Base-by-base conservation (phyloP, 2,329 filamentous ascomycete genomes). In the Diaporthe vexans region DNA sequence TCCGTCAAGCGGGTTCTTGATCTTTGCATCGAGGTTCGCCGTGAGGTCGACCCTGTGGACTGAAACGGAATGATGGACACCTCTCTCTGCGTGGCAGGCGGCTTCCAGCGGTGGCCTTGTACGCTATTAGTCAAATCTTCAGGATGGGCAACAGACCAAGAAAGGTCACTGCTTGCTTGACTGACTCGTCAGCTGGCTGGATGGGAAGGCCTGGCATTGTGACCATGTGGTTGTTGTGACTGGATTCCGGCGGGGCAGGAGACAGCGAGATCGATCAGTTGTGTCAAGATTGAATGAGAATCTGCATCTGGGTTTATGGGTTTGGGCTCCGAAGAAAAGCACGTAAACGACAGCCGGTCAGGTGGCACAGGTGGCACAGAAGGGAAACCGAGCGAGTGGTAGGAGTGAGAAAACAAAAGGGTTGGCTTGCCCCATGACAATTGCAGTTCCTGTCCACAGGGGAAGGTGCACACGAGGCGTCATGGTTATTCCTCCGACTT, bases 1-100 rank as follows among this genome's bases (percentile, higher is more conserved):
- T 0, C 86, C 88, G 1, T 84, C 86, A 3, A 93, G 80, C 37
- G 85, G 85, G 73, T 86, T 86, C 77, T 84, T 84, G 80, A 86
- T 86, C 76, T 84, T 85, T 13, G 86, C 86, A 74, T 86, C 85
- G 46, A 84, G 75, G 75, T 88, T 88, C 73, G 83, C 78, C 76
- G 86, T 86, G 54, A 88, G 83, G 72, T 87, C 85, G 59, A 86
- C 79, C 56, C 80, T 79, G n/a, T 82, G 71, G 11, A 74, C 58
- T 3, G 43, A 52, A 2, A 59, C 24, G 24, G 33, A 48, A 19
- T 74, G 67, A 26, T 74, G 57, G 24, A 76, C 73, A 58, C 77
- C 76, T 67, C 76, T 77, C 46, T 67, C 76, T 59, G 40, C 72
- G 69, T 35, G 76, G 76, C 43, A 26, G 46, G 71, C 33, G 17